These are phyloP conservation scores for Saccharomyces uvarum DNA, from an alignment of 1,139 yeast genomes.

Conservation along the genomic window DNA sequence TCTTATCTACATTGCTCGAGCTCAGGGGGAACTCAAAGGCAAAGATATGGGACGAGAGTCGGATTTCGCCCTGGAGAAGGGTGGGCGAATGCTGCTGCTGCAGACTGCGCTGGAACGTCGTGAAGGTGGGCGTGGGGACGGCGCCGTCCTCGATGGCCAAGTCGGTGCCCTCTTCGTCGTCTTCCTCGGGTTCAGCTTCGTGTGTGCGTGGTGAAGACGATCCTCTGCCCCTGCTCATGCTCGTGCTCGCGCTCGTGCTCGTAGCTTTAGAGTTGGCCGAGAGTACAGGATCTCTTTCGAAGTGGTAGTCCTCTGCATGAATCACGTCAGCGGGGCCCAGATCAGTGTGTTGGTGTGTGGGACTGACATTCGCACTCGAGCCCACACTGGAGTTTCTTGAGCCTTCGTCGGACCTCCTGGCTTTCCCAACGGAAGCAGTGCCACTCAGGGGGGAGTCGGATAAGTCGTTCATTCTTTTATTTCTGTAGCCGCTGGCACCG, in stretches of 20 bases:
- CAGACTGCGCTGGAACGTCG: constrained; percentile 6
- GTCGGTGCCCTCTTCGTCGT: constrained; percentile 9
- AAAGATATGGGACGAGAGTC: constrained; percentile 21
- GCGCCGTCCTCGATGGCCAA: constrained; percentile 10
- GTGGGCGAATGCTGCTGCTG: constrained; percentile 7
- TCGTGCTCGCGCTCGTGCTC: not conserved
- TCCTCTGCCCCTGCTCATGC: not conserved
- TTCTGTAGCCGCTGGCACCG: not conserved
- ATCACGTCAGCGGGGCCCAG: not conserved
- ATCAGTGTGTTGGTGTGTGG: not conserved
- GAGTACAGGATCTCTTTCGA: not conserved
- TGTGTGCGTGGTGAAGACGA: not conserved
- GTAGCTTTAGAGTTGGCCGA: not conserved
- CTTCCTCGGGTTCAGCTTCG: constrained; percentile 1
- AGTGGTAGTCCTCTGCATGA: not conserved
- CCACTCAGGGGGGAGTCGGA: not conserved
- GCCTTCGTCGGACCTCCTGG: not conserved
- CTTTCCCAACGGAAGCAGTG: not conserved
- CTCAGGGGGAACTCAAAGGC: constrained; percentile 24
- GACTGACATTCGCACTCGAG: not conserved
- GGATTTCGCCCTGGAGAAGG: constrained; percentile 20
- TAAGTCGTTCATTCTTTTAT: not conserved
- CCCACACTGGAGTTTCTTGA: not conserved
- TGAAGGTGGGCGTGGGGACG: constrained; percentile 5
- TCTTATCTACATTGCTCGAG: constrained; percentile 23